Evolutionary conservation across 768 basidiomycete genomes (phyloP).

Genomic region (Calocybe gangraenosa): DNA sequence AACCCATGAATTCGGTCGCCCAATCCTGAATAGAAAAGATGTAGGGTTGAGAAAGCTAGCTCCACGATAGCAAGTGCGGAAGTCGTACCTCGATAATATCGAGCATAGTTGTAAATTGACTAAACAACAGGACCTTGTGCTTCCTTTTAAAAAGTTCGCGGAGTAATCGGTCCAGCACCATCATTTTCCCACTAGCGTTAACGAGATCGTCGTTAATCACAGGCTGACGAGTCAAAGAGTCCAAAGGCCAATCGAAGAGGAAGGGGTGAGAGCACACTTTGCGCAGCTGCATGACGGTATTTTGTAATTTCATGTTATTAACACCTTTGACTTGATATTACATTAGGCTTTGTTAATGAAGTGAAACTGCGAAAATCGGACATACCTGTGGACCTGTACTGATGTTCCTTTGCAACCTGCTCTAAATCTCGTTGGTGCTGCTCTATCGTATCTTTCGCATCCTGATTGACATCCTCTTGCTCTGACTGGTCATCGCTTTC

Average conservation of each 20-base stretch:
- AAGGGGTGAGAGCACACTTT: slow-evolving; percentile 96
- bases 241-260: slow-evolving; percentile 80
- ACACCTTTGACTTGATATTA: slow-evolving; percentile 70
- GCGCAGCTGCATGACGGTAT: slow-evolving; percentile 94
- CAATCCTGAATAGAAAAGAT: slow-evolving; percentile 56
- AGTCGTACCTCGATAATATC: slow-evolving; percentile 82
- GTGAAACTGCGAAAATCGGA: slow-evolving; percentile 1
- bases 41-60: slow-evolving; percentile 4
- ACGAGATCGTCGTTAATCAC: slow-evolving; percentile 78
- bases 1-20: slow-evolving; percentile 80
- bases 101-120: slow-evolving; percentile 95
- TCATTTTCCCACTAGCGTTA: slow-evolving; percentile 93
- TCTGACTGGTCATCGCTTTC: slow-evolving; percentile 62
- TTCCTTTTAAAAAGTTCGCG: slow-evolving; percentile 72
- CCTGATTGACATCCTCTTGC: slow-evolving; percentile 37
- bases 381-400: slow-evolving; percentile 55
- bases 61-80: not conserved
- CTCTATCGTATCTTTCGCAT: slow-evolving; percentile 25
- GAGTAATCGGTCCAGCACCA: slow-evolving; percentile 86
- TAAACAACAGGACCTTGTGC: slow-evolving; percentile 86
- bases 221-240: slow-evolving; percentile 54
- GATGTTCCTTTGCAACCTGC: slow-evolving; percentile 54
- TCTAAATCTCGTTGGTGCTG: slow-evolving; percentile 39
- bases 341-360: not conserved
- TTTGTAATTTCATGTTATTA: slow-evolving; percentile 92